phyloP scores from a whole-genome alignment of 1,284 basidiomycete species.

The Tylopilus sp. region DNA sequence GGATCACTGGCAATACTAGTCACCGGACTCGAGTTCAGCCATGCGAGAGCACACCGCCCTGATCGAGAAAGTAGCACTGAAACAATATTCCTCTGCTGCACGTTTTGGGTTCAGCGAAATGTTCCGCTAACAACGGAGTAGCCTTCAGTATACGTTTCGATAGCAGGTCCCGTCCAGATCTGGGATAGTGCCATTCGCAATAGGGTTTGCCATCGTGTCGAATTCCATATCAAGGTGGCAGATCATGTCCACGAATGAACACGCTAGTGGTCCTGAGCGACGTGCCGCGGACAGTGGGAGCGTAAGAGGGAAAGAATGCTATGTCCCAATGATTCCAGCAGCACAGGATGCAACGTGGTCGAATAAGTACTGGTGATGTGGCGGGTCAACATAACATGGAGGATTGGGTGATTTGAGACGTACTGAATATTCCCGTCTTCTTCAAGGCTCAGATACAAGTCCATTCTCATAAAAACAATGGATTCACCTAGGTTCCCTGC shows the following conservation, averaged over 20 bases:
- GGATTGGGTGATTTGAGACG: no score
- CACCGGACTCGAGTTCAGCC: constrained; percentile 14
- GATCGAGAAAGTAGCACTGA: constrained; percentile 18
- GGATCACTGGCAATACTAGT: constrained; percentile 6
- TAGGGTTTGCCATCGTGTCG: constrained; percentile 13
- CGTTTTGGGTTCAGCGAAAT: constrained; percentile 18
- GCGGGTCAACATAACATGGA: no score
- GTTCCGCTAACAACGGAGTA: constrained; percentile 10
- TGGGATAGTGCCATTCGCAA: no score
- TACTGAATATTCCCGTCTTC: no score
- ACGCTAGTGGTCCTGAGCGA: constrained; percentile 13
- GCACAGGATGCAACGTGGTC: no score
- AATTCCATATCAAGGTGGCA: constrained; percentile 19
- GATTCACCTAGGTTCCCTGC: no score
- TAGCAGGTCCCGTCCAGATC: no score
- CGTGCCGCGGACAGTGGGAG: constrained; percentile 24
- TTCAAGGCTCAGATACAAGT: no score
- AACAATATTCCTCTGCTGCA: constrained; percentile 16
- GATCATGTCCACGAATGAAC: constrained; percentile 18
- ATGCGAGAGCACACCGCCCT: constrained; percentile 17
- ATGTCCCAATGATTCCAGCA: no score
- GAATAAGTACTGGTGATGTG: no score
- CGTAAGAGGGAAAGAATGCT: no score
- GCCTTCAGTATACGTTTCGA: constrained; percentile 9
- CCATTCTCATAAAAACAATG: no score